Percentiles rank a stretch among this genome's conserved stretches.
phyloP scores from a whole-genome alignment of 2,329 filamentous ascomycete species.

The Tricladium varicosporioides region DNA sequence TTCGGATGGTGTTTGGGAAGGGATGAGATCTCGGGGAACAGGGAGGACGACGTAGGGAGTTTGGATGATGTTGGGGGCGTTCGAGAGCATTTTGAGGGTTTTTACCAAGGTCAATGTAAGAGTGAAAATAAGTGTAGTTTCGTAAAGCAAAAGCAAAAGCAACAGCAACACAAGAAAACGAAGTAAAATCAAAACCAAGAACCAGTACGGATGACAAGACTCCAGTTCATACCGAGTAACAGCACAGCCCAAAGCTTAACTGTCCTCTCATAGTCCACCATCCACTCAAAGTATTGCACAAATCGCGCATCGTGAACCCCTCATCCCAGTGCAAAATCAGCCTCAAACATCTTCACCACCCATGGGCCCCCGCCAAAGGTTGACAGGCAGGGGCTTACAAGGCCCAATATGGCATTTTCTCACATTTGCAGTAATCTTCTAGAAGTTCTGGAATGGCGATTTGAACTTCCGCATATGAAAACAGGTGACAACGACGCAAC shows the following conservation, averaged over 20 bases:
- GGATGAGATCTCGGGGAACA: conserved; percentile 5
- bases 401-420: background rate
- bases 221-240: too few species aligned
- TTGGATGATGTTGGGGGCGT: conserved; percentile 2
- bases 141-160: background rate
- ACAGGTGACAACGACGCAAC: background rate
- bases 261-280: too few species aligned
- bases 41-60: conserved; percentile 7
- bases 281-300: too few species aligned
- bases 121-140: background rate
- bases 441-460: background rate
- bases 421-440: background rate
- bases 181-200: too few species aligned
- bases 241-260: too few species aligned
- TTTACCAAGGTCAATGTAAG: background rate
- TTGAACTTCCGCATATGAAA: background rate
- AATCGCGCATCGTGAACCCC: too few species aligned
- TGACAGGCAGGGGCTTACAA: background rate
- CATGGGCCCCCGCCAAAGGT: background rate
- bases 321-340: too few species aligned
- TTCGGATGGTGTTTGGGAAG: background rate
- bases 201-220: too few species aligned
- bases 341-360: background rate
- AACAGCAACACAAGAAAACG: background rate
- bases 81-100: conserved; percentile 5